Percentiles rank a stretch among this genome's conserved stretches.
phyloP scores from a whole-genome alignment of 306 rosid species.

The Malus sylvestris region DNA sequence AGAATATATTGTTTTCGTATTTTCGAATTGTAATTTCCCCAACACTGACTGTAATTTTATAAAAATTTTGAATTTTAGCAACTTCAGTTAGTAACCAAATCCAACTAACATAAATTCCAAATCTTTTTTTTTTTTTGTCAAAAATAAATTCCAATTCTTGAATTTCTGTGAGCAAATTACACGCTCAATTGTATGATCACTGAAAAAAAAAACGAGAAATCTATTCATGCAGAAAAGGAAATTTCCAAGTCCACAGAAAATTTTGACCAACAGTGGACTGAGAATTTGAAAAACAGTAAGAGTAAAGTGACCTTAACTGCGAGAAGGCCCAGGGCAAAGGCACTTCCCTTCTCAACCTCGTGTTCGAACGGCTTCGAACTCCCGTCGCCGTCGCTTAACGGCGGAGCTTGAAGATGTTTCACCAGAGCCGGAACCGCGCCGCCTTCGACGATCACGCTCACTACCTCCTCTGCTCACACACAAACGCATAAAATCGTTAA shows the following conservation, averaged over 20 bases:
- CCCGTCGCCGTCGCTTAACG: constrained; percentile 37
- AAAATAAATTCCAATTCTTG: not conserved
- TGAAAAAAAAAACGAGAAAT: not conserved
- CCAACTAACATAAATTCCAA: not conserved
- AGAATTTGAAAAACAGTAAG: not conserved
- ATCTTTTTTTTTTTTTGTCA: too few relatives aligned
- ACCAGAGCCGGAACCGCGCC: constrained; percentile 85
- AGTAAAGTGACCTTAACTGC: constrained; percentile 76
- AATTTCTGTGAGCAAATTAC: not conserved
- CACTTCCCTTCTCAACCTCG: constrained; percentile 97
- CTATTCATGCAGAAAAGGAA: not conserved
- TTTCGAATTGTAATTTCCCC: too few relatives aligned
- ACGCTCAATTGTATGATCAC: not conserved
- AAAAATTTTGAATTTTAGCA: not conserved
- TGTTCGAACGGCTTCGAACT: constrained; percentile 69
- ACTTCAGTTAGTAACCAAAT: not conserved
- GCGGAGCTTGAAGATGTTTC: constrained; percentile 81
- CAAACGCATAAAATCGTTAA: constrained; percentile 19
- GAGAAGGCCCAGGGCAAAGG: constrained; percentile 92
- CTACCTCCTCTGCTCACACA: constrained; percentile 69
- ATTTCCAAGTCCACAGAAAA: not conserved
- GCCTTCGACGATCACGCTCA: constrained; percentile 93
- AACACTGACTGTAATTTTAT: not conserved
- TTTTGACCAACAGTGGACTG: not conserved
- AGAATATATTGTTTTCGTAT: too few relatives aligned